These are phyloP conservation scores for Populus simonii DNA, from an alignment of 345 rosid genomes.

Conservation along the genomic window DNA sequence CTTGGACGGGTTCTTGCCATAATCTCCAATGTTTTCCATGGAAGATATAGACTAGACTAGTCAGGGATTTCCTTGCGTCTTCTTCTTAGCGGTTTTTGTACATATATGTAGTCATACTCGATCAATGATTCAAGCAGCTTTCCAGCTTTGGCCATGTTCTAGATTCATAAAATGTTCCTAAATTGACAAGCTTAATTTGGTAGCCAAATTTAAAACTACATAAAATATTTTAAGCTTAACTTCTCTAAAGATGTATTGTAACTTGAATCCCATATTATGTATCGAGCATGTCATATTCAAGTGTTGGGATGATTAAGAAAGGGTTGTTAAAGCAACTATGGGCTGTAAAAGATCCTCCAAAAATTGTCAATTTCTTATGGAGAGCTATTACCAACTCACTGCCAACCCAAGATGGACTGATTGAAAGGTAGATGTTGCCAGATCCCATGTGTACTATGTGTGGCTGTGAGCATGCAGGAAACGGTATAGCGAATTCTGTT, in stretches of 20 bases:
- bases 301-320: too few species aligned
- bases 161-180: neutral
- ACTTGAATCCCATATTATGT: too few species aligned
- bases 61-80: neutral
- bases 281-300: too few species aligned
- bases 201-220: neutral
- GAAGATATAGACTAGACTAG: slow-evolving; percentile 21
- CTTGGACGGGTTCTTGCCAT: slow-evolving; percentile 47
- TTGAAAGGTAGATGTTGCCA: too few species aligned
- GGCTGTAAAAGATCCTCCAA: too few species aligned
- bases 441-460: too few species aligned
- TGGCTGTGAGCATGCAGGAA: too few species aligned
- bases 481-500: too few species aligned
- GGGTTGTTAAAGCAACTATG: too few species aligned
- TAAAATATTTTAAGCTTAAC: neutral
- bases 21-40: slow-evolving; percentile 56
- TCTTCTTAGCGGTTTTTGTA: neutral
- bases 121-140: neutral
- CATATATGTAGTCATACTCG: neutral
- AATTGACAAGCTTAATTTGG: neutral
- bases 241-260: neutral
- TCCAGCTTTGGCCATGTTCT: neutral
- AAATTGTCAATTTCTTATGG: too few species aligned
- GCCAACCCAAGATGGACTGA: too few species aligned
- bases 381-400: too few species aligned